These are phyloP conservation scores for Fraxinus floribunda DNA, from an alignment of 305 asterid species.

Conservation along the genomic window DNA sequence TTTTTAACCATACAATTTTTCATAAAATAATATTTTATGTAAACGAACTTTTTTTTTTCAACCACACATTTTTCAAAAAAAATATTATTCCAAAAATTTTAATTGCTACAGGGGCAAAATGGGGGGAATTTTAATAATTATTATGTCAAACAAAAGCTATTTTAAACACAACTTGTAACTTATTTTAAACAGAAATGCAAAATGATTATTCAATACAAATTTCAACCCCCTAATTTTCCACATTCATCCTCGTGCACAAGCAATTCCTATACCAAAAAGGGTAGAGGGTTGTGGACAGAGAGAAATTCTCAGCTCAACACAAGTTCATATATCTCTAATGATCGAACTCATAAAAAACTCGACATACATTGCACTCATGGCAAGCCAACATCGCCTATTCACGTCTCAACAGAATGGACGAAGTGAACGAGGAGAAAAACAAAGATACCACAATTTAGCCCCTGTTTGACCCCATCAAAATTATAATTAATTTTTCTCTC, in stretches of 20 bases:
- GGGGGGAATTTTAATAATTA: no score
- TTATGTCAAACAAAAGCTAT: no score
- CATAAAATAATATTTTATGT: no score
- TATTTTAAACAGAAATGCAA: no score
- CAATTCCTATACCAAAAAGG: background rate
- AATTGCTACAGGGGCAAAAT: no score
- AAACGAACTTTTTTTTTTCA: no score
- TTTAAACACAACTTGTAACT: no score
- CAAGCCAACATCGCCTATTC: conserved; percentile 31
- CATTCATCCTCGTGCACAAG: background rate
- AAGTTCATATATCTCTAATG: background rate
- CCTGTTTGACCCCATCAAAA: no score
- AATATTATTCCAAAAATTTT: no score
- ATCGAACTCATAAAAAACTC: conserved; percentile 8
- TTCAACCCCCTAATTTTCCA: background rate
- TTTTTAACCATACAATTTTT: no score
- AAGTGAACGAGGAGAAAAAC: background rate
- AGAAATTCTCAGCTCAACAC: background rate
- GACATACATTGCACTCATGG: background rate
- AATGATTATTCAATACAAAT: background rate
- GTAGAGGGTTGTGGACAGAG: background rate
- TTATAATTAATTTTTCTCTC: no score
- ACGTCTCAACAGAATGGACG: conserved; percentile 23
- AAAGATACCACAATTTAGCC: conserved; percentile 7
- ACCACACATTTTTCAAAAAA: no score